Evolutionary conservation across 2,329 filamentous ascomycete species (phyloP).

Genomic region (Aspergillus fumigatus): DNA sequence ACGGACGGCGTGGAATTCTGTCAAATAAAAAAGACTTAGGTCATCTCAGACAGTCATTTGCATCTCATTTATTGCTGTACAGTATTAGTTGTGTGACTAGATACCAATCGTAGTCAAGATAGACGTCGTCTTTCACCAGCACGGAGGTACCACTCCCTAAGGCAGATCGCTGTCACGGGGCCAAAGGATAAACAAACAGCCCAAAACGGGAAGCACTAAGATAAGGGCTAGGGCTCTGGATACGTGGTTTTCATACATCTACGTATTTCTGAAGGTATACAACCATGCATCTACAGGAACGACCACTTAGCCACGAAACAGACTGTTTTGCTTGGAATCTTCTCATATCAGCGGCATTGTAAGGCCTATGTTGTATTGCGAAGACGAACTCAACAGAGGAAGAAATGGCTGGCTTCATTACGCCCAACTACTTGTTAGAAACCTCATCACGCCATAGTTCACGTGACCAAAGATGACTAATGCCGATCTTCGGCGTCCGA

Average conservation of each 20-base stretch:
- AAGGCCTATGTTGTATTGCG: not conserved
- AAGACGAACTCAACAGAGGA: not conserved
- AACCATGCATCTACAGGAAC: not conserved
- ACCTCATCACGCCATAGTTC: slow-evolving; percentile 11
- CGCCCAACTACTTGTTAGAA: not conserved
- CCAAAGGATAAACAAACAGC: slow-evolving; percentile 35
- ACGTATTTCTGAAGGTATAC: not conserved
- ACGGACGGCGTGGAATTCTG: slow-evolving; percentile 3
- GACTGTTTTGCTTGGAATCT: not conserved
- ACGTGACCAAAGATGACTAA: slow-evolving; percentile 21
- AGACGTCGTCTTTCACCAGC: slow-evolving; percentile 1
- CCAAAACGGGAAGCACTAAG: slow-evolving; percentile 31
- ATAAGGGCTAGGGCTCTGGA: slow-evolving; percentile 28
- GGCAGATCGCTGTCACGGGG: slow-evolving; percentile 16
- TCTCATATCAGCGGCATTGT: not conserved
- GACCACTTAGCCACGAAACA: not conserved
- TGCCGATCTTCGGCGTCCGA: slow-evolving; percentile 19
- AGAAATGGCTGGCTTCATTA: not conserved
- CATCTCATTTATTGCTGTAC: not conserved
- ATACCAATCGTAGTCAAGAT: not conserved
- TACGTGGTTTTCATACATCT: slow-evolving; percentile 18
- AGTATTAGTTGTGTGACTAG: not conserved
- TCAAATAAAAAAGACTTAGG: not conserved
- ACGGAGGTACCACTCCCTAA: slow-evolving; percentile 9
- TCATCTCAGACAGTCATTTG: slow-evolving; percentile 13